Percentiles rank a stretch among this genome's conserved stretches.
phyloP scores from a whole-genome alignment of 2,329 filamentous ascomycete species.

The Fusarium sororula region DNA sequence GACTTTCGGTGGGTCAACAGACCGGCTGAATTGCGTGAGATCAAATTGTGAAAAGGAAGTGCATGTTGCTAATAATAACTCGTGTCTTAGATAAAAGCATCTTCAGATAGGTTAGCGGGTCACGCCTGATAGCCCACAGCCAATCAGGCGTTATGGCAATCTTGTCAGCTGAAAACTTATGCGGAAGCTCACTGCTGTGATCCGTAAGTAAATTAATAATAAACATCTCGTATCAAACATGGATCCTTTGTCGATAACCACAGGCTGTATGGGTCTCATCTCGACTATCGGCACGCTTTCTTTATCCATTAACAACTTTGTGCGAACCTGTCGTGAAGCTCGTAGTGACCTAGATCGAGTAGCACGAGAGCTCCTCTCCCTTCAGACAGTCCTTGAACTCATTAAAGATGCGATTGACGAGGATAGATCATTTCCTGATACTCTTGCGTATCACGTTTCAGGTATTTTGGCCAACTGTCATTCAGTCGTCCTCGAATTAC shows the following conservation, averaged over 20 bases:
- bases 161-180: neutral
- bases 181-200: no score
- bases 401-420: neutral
- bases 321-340: neutral
- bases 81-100: no score
- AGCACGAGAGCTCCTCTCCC: neutral
- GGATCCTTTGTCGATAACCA: neutral
- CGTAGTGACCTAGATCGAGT: neutral
- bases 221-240: neutral
- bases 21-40: no score
- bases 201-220: accelerated
- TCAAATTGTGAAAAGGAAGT: no score
- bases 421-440: neutral
- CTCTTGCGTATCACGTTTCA: neutral
- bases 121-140: no score
- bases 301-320: neutral
- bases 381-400: neutral
- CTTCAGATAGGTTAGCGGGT: no score
- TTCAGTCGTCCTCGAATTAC: neutral
- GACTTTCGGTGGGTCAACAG: no score
- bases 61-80: no score
- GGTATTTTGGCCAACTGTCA: neutral
- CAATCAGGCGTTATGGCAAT: neutral
- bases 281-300: neutral
- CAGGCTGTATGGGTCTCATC: neutral